Evolutionary conservation across 2,329 filamentous ascomycete genomes (phyloP).

Genomic region (Cladosporium sp.): DNA sequence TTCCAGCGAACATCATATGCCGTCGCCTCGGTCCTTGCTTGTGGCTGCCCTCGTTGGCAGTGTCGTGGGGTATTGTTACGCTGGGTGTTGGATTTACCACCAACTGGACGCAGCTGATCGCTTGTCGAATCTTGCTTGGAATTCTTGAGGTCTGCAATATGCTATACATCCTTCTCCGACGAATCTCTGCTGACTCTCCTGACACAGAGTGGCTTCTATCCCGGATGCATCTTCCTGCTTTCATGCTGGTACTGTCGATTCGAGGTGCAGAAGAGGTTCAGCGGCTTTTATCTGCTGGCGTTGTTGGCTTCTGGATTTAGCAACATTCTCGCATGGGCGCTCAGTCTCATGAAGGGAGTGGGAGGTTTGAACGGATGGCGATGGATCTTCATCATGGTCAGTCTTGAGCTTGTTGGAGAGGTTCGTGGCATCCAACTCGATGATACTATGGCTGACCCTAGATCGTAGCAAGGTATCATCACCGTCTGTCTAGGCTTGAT

Average conservation of each 20-base stretch:
- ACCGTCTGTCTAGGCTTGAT: slow-evolving; percentile 11
- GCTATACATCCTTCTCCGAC: too few relatives aligned
- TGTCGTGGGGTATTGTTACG: slow-evolving; percentile 59
- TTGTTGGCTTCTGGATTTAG: slow-evolving; percentile 45
- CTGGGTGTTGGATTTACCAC: slow-evolving; percentile 61
- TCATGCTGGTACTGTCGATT: slow-evolving; percentile 49
- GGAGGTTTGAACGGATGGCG: slow-evolving; percentile 34
- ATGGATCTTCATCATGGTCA: slow-evolving; percentile 43
- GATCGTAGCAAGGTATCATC: slow-evolving; percentile 18
- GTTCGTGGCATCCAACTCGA: background rate
- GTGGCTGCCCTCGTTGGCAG: slow-evolving; percentile 34
- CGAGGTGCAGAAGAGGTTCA: slow-evolving; percentile 14
- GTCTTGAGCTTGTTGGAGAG: background rate
- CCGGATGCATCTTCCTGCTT: slow-evolving; percentile 61
- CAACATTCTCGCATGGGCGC: slow-evolving; percentile 40
- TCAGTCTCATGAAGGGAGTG: slow-evolving; percentile 44
- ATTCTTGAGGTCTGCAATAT: slow-evolving; percentile 61
- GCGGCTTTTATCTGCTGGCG: slow-evolving; percentile 49
- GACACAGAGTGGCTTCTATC: slow-evolving; percentile 42
- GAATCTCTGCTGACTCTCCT: background rate
- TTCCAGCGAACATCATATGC: slow-evolving; percentile 64
- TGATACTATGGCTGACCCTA: background rate
- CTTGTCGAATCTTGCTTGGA: slow-evolving; percentile 57
- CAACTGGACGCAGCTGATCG: slow-evolving; percentile 50
- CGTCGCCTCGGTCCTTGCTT: slow-evolving; percentile 55